Evolutionary conservation across 2,329 filamentous ascomycete genomes (phyloP), one percentile per base, ranked within the genome.

Genomic region (Penicillium sp.): DNA sequence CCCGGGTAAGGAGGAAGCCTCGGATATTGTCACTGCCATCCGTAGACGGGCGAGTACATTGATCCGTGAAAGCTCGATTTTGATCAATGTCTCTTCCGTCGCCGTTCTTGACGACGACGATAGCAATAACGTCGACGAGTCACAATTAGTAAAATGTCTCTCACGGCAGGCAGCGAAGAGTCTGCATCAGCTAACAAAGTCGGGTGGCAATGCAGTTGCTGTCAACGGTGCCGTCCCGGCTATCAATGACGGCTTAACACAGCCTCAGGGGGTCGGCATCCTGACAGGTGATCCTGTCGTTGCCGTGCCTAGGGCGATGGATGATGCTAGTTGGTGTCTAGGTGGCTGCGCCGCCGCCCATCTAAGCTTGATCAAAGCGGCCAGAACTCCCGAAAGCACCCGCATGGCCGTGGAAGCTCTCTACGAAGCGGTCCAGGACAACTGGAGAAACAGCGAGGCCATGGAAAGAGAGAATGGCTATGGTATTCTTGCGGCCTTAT

Each of bases 401-500:
- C 72, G 90, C 9, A 79, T 87, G 47, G 83, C 90, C 1, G 82
- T 94, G 2, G 83, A 94, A 61, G 85, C 94, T 61, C 75, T 95
- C 24, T 89, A 96, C 54, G 82, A 87, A 56, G 88, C 87, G 53
- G 86, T 96, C 43, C 85, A 87, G 57, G 85, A 87, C 56, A 97
- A 87, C 64, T 98, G 94, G 93, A 81, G 93, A 56, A 97, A 97
- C 58, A 97, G 93, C 58, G 94, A 98, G 66, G 90, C 93, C 24
- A 96, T 98, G 86, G 93, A 98, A 68, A 84, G 87, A 61, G 89
- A 95, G 52, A 93, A 94, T 58, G 94, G 91, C 0, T 98, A 96
- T 64, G 85, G 87, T 24, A 87, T 97, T 32, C 72, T 98, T 44
- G 86, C 86, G 35, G 82, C 89, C 68, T 77, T 97, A 17, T 71